phyloP scores from a whole-genome alignment of 345 rosid genomes.

The Pugionium cornutum region DNA sequence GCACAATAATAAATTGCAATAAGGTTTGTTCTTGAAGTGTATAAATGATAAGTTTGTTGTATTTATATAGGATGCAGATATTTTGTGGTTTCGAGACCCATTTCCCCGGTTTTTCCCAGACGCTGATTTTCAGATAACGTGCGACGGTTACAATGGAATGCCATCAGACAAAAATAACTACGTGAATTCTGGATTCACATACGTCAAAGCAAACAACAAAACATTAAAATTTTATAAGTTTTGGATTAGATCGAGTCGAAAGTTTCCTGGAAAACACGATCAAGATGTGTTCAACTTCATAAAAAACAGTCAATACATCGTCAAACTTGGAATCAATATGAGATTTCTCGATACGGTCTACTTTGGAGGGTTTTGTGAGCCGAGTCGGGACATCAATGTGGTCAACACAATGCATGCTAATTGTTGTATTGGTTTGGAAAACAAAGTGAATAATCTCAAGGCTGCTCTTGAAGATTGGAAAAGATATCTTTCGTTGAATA shows the following conservation, averaged over 20 bases:
- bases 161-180: conserved; percentile 43
- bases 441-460: conserved; percentile 56
- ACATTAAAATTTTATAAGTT: conserved; percentile 57
- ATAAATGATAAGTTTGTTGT: conserved; percentile 1
- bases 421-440: conserved; percentile 68
- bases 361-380: conserved; percentile 75
- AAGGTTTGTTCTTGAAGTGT: neutral
- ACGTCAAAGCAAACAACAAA: conserved; percentile 54
- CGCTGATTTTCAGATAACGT: conserved; percentile 78
- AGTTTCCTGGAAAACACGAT: conserved; percentile 58
- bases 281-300: conserved; percentile 79
- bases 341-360: conserved; percentile 66
- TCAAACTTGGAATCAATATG: conserved; percentile 47
- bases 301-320: conserved; percentile 44
- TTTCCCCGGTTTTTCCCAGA: conserved; percentile 56
- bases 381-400: conserved; percentile 51
- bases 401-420: conserved; percentile 89
- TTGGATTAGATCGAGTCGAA: conserved; percentile 55
- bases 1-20: neutral
- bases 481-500: conserved; percentile 39
- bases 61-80: conserved; percentile 64
- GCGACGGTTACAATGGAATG: conserved; percentile 53
- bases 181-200: conserved; percentile 75
- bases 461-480: conserved; percentile 67
- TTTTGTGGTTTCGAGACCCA: conserved; percentile 77